Conservation (phyloP, 768 basidiomycete genomes). For the Leccinum pellstonianum region DNA sequence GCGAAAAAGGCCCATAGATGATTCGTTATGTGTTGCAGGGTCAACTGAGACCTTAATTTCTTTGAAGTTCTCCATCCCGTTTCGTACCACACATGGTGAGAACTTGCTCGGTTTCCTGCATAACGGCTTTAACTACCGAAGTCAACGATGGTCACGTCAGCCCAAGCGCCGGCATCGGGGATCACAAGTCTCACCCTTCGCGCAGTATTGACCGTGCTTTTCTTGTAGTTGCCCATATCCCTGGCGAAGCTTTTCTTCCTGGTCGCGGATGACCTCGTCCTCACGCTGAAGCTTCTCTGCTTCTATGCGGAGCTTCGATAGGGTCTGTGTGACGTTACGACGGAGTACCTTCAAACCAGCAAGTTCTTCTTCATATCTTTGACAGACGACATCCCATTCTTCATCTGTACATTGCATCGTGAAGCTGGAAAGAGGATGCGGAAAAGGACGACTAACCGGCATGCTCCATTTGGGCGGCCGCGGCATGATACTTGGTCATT, state of each 20-base stretch:
- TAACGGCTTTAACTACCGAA: conserved; percentile 37
- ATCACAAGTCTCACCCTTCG: conserved; percentile 34
- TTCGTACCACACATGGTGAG: conserved; percentile 45
- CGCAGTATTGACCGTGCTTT: conserved; percentile 41
- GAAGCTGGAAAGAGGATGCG: neutral
- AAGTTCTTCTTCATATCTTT: conserved; percentile 62
- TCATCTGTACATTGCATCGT: conserved; percentile 39
- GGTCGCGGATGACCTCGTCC: conserved; percentile 40
- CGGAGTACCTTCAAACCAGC: conserved; percentile 56
- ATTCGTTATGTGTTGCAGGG: neutral
- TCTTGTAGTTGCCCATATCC: conserved; percentile 41
- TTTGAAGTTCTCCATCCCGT: conserved; percentile 31
- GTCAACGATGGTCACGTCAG: conserved; percentile 9
- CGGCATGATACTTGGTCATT: conserved; percentile 47
- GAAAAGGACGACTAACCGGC: conserved; percentile 32
- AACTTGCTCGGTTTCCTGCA: conserved; percentile 47
- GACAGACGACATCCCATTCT: conserved; percentile 59
- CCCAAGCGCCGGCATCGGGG: neutral
- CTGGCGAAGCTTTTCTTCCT: conserved; percentile 39
- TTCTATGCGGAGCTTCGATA: conserved; percentile 39
- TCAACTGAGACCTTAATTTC: neutral
- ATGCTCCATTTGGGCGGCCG: conserved; percentile 41
- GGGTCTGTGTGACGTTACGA: conserved; percentile 45
- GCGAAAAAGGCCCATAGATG: neutral
- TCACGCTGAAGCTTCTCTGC: conserved; percentile 42